phyloP scores from a whole-genome alignment of 805 yeast species.

The Pichia membranifaciens region DNA sequence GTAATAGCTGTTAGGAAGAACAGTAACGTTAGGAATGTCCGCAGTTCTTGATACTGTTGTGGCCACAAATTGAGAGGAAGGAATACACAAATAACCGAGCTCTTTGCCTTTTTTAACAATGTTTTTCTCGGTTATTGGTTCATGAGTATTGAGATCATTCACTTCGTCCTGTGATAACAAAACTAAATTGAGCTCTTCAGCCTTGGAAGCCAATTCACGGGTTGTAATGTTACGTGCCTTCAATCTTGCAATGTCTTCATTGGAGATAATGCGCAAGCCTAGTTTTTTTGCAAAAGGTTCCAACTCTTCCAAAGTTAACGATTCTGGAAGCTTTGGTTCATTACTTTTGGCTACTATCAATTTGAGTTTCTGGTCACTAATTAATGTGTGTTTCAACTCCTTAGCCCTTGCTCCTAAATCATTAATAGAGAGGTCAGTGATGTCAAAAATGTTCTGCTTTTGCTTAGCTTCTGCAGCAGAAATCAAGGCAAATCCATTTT shows the following conservation, averaged over 20 bases:
- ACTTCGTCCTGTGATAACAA: constrained; percentile 27
- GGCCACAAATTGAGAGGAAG: constrained; percentile 54
- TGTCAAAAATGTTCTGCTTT: constrained; percentile 23
- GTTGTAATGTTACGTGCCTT: constrained; percentile 27
- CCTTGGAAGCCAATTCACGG: constrained; percentile 31
- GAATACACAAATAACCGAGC: constrained; percentile 48
- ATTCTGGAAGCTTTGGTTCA: constrained; percentile 7
- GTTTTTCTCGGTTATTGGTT: constrained; percentile 17
- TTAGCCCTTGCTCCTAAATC: constrained; percentile 15
- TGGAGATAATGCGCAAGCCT: constrained; percentile 32
- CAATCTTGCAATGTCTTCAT: constrained; percentile 29
- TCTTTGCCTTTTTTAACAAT: constrained; percentile 38
- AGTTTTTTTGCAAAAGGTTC: constrained; percentile 23
- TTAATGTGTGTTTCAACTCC: constrained; percentile 18
- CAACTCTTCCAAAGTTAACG: constrained; percentile 12
- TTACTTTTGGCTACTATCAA: constrained; percentile 10
- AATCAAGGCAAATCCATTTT: constrained; percentile 32
- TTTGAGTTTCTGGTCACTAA: constrained; percentile 14
- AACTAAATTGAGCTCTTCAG: constrained; percentile 37
- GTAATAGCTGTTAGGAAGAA: constrained; percentile 60
- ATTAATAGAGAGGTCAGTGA: constrained; percentile 8
- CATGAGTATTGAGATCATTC: constrained; percentile 14
- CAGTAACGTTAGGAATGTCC: constrained; percentile 52
- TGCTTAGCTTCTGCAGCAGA: constrained; percentile 22
- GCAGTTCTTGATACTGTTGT: constrained; percentile 54